These are phyloP conservation scores for Biscutella auriculata DNA, from an alignment of 441 rosid genomes.

Conservation along the genomic window DNA sequence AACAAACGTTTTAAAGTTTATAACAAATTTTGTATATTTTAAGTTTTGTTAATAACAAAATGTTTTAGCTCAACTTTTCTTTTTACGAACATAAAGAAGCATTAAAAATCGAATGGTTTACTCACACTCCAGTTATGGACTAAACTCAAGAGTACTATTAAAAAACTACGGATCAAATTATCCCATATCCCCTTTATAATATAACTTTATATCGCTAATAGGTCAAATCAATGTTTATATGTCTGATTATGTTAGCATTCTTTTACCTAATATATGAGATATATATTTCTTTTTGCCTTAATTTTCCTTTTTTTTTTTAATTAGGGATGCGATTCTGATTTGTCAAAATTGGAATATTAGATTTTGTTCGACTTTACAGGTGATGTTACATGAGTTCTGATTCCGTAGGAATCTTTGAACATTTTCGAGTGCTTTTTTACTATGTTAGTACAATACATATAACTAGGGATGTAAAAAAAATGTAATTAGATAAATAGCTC, in stretches of 20 bases:
- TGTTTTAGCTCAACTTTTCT: no score
- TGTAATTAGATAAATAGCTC: no score
- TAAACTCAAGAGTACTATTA: not conserved
- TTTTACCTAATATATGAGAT: slow-evolving; percentile 3
- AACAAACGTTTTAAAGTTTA: no score
- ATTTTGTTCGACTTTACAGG: slow-evolving; percentile 14
- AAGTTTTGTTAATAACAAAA: no score
- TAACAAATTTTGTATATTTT: no score
- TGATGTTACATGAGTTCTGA: slow-evolving; percentile 19
- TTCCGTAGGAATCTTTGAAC: not conserved
- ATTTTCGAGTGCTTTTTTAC: not conserved
- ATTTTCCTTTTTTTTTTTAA: not conserved
- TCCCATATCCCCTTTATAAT: no score
- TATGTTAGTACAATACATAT: no score
- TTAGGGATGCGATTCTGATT: slow-evolving; percentile 22
- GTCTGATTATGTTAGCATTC: slow-evolving; percentile 15
- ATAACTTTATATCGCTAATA: slow-evolving; percentile 4
- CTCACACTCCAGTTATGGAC: not conserved
- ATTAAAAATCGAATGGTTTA: not conserved
- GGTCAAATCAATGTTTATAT: slow-evolving; percentile 16
- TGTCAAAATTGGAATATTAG: slow-evolving; percentile 15
- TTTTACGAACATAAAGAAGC: not conserved
- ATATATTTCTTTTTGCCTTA: slow-evolving; percentile 4
- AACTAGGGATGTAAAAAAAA: no score
- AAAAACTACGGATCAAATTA: not conserved